phyloP scores from a whole-genome alignment of 1,284 basidiomycete genomes.

The Sutorius eximius region DNA sequence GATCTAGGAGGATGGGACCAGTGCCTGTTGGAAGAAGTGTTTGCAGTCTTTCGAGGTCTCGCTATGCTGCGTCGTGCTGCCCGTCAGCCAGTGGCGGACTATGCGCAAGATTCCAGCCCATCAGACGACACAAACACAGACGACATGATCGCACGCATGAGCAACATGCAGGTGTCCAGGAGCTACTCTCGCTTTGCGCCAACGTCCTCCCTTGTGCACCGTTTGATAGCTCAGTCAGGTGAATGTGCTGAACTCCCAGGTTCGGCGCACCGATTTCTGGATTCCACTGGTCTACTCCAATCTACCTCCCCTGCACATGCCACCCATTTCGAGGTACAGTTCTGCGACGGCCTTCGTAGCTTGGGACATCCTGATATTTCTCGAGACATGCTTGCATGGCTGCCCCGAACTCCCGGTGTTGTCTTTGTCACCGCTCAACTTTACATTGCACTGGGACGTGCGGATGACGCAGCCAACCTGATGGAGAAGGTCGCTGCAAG shows the following conservation, averaged over 20 bases:
- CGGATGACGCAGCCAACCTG: constrained; percentile 70
- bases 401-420: constrained; percentile 74
- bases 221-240: constrained; percentile 57
- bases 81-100: constrained; percentile 56
- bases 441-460: constrained; percentile 65
- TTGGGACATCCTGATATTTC: constrained; percentile 67
- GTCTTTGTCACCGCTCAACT: constrained; percentile 73
- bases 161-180: constrained; percentile 68
- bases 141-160: constrained; percentile 64
- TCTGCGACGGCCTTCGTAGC: constrained; percentile 67
- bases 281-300: constrained; percentile 61
- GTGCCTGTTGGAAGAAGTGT: constrained; percentile 65
- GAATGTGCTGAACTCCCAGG: constrained; percentile 48
- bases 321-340: constrained; percentile 64
- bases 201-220: constrained; percentile 71
- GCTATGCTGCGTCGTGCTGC: constrained; percentile 63
- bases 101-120: constrained; percentile 30
- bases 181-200: constrained; percentile 48
- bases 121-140: constrained; percentile 47
- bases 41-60: constrained; percentile 74
- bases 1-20: constrained; percentile 63
- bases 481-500: constrained; percentile 77
- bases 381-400: constrained; percentile 66
- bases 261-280: constrained; percentile 68
- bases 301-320: constrained; percentile 64